Evolutionary conservation across 1,284 basidiomycete species (phyloP).

Genomic region (Trichosporon ovoides): DNA sequence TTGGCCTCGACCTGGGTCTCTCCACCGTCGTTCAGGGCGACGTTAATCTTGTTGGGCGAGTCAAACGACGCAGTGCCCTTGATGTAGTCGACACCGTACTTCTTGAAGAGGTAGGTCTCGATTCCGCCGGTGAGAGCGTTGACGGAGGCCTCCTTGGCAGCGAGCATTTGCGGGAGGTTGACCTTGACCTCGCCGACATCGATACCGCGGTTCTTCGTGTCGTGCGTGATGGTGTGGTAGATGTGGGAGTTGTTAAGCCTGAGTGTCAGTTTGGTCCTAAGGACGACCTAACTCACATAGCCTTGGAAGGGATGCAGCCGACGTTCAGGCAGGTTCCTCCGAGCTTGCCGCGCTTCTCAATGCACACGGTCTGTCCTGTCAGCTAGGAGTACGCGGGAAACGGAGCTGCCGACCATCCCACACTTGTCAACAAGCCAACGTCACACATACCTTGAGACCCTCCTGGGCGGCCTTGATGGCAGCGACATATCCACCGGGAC

Average conservation of each 20-base stretch:
- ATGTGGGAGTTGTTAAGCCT: conserved; percentile 95
- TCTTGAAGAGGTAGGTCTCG: conserved; percentile 83
- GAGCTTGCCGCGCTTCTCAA: conserved; percentile 91
- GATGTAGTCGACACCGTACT: conserved; percentile 98
- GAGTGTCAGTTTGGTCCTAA: too few species aligned
- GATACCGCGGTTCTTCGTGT: conserved; percentile 85
- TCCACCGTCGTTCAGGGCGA: conserved; percentile 81
- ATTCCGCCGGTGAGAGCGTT: conserved; percentile 83
- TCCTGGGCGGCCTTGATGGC: conserved; percentile 97
- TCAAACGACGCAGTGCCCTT: conserved; percentile 88
- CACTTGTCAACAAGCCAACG: not conserved
- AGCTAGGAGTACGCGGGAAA: too few species aligned
- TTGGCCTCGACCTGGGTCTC: conserved; percentile 77
- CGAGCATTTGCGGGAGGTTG: conserved; percentile 87
- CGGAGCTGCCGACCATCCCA: too few species aligned
- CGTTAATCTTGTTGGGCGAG: conserved; percentile 68
- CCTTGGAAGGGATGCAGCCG: conserved; percentile 96
- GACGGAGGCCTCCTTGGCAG: conserved; percentile 84
- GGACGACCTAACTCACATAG: conserved; percentile 58
- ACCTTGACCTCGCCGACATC: conserved; percentile 74
- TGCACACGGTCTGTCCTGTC: conserved; percentile 75
- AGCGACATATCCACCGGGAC: conserved; percentile 95
- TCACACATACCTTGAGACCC: conserved; percentile 70
- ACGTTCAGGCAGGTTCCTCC: conserved; percentile 98
- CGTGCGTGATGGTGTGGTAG: conserved; percentile 89